Conservation (phyloP, 768 basidiomycete genomes). For the Hygrocybe punicea region DNA sequence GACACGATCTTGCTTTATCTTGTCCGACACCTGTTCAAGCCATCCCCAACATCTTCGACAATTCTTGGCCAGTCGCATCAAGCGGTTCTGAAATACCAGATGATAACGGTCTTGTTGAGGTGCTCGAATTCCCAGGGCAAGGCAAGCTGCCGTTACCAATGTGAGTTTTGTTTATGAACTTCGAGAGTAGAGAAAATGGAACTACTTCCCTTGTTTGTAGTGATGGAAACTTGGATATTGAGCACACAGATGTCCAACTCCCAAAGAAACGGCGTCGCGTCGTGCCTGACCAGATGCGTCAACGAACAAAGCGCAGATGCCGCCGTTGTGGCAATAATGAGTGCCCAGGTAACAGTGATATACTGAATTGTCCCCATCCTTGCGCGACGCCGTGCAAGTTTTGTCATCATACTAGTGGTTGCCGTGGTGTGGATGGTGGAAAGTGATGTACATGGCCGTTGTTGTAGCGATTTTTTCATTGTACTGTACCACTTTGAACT, state of each 20-base stretch:
- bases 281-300: background rate
- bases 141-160: no score
- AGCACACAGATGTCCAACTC: background rate
- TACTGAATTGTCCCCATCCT: background rate
- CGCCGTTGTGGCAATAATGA: background rate
- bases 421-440: background rate
- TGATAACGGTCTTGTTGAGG: no score
- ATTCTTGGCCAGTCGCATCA: no score
- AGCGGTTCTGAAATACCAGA: no score
- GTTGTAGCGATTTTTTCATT: background rate
- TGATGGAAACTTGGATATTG: no score
- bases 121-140: no score
- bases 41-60: background rate
- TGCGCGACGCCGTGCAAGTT: background rate
- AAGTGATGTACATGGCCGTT: background rate
- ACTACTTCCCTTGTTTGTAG: no score
- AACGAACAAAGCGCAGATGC: background rate
- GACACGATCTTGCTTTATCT: background rate
- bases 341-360: background rate
- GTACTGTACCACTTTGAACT: no score
- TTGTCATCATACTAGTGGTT: background rate
- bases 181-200: no score
- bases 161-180: no score
- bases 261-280: background rate
- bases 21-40: background rate